Evolutionary conservation across 1,284 basidiomycete genomes (phyloP).

Genomic region (Ganoderma meredithae): DNA sequence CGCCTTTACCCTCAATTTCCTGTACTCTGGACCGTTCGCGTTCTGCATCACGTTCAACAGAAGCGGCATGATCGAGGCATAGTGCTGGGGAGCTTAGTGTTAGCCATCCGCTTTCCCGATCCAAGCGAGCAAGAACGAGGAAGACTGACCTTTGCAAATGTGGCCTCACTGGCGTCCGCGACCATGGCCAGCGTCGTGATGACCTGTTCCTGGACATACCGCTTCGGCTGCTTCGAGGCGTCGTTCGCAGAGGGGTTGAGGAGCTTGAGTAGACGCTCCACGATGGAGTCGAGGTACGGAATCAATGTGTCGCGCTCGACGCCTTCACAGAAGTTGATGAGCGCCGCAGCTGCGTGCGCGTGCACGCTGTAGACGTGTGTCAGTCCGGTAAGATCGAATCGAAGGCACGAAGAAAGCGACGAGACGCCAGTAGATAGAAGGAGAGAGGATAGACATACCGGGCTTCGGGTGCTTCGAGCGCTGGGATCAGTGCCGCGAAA

Average conservation of each 20-base stretch:
- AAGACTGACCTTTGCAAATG: constrained; percentile 64
- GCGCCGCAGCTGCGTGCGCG: constrained; percentile 82
- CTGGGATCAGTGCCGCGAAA: constrained; percentile 73
- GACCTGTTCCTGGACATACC: constrained; percentile 85
- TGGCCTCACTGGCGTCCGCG: constrained; percentile 79
- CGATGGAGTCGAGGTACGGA: constrained; percentile 80
- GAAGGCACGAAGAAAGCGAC: neutral
- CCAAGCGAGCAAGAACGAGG: neutral
- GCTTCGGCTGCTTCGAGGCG: constrained; percentile 46
- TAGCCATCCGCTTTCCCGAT: neutral
- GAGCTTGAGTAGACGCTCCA: constrained; percentile 72
- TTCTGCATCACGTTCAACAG: constrained; percentile 75
- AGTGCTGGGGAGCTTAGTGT: constrained; percentile 56
- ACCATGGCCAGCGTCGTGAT: constrained; percentile 87
- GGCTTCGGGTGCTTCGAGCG: constrained; percentile 79
- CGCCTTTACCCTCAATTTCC: constrained; percentile 76
- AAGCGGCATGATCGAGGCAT: constrained; percentile 78
- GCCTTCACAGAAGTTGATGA: constrained; percentile 91
- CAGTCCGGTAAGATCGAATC: neutral
- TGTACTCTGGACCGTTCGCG: constrained; percentile 69
- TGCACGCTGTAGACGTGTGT: constrained; percentile 63
- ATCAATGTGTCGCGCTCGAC: constrained; percentile 75
- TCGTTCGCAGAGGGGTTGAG: constrained; percentile 56
- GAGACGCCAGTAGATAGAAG: neutral
- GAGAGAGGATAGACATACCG: constrained; percentile 51